Base-by-base conservation (phyloP, 2,329 filamentous ascomycete species). In the Neurospora sp. region DNA sequence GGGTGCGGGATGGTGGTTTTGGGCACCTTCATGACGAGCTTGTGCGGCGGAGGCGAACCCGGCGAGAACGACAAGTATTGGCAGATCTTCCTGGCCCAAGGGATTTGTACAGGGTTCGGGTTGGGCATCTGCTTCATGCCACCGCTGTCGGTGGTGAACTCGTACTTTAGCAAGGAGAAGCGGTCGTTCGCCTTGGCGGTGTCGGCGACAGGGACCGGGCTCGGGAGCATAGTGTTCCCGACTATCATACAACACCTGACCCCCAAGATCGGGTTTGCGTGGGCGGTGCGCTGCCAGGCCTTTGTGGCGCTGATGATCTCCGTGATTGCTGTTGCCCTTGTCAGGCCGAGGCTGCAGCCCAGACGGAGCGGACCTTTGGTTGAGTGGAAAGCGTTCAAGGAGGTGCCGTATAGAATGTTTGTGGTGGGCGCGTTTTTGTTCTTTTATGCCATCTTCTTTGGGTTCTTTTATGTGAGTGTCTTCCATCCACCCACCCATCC, bases 211-310 rank as follows among this genome's bases (percentile, higher is more conserved):
- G 90, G 90, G 1, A 87, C 87, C 12, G 85, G 86, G 1, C 83
- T 85, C 0, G 89, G 89, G 1, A 88, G 88, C 2, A 79, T 91
- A 3, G 80, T 91, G 6, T 91, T 89, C 75, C 89, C 89, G 0
- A 83, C 85, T 1, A 81, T 86, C 2, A 81, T 87, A 5, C 82
- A 85, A 75, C 84, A 88, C 68, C 79, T 91, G 6, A 82, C 90
- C 3, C 88, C 88, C 0, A 80, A 79, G 37, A 78, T 91, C 17
- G 89, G 89, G 0, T 91, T 91, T 74, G 82, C 83, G 1, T 91
- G 89, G 88, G 88, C 89, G 0, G 83, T 90, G 37, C 82, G 89
- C 1, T 83, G 85, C 3, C 80, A 88, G 36, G 88, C 84, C 0
- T 87, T 92, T 70, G 82, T 91, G 66, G 86, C 86, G 38, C 74